These are phyloP conservation scores for Botrytis squamosa DNA, from an alignment of 2,329 filamentous ascomycete genomes.

Conservation along the genomic window DNA sequence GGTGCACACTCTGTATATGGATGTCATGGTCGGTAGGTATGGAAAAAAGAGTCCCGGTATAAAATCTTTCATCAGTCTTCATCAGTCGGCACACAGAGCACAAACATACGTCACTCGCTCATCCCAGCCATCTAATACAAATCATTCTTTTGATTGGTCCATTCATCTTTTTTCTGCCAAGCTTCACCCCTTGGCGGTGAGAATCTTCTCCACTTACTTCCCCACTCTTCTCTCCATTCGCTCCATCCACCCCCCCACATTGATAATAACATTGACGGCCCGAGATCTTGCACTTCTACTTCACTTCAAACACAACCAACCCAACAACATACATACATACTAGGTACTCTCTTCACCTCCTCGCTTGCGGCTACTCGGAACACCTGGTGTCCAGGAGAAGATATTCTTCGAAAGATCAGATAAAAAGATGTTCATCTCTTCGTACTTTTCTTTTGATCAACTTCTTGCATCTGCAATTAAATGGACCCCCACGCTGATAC, in stretches of 20 bases:
- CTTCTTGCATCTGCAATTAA: background rate
- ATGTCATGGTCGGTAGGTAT: background rate
- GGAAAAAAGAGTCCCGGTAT: background rate
- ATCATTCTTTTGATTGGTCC: background rate
- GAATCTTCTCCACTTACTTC: background rate
- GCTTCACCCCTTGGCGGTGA: conserved; percentile 6
- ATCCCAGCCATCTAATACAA: background rate
- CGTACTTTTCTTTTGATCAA: background rate
- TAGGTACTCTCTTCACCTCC: background rate
- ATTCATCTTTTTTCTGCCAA: background rate
- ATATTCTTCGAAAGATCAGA: background rate
- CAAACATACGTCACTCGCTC: conserved; percentile 2
- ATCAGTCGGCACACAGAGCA: background rate
- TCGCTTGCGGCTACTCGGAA: background rate
- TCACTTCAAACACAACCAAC: background rate
- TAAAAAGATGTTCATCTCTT: background rate
- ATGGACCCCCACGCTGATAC: background rate
- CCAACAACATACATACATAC: background rate
- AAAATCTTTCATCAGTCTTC: background rate
- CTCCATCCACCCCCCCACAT: background rate
- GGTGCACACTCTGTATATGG: background rate
- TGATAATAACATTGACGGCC: background rate
- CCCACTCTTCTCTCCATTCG: background rate
- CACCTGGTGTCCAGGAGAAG: background rate
- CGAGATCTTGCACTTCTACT: background rate